Base-by-base conservation (phyloP, 257 asterid genomes). In the Scutellaria galericulata region DNA sequence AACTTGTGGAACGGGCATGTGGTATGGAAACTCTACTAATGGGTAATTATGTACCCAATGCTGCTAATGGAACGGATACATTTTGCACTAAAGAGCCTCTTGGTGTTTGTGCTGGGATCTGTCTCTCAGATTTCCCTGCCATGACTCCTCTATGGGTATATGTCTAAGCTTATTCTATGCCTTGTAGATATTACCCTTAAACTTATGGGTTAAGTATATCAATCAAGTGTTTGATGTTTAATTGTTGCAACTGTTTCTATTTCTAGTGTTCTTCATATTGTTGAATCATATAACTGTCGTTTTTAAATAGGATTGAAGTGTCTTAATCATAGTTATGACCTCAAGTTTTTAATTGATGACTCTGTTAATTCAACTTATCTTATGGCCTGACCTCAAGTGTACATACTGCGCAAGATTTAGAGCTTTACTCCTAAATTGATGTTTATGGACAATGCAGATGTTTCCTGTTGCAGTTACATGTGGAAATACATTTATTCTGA, bases 71-170 rank as follows among this genome's bases (percentile, higher is more conserved):
- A 75, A 74, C 78, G 11, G 87, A 83, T 75, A 78, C 82, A 13
- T 75, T 63, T 57, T 80, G 83, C 65, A 61, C 77, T 9, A 68
- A 83, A 76, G 87, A 83, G 66, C 87, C 87, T 46, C 79, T 83
- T 80, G 87, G 85, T 75, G 87, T 83, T 27, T 83, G 85, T 83
- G 85, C 85, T 75, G 87, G 87, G 58, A 80, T 83, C 60, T 80
- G 85, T 72, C 79, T 76, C 52, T 64, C 73, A 5, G 76, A 69
- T 66, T 64, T 72, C 52, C 83, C 85, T 6, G 60, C 85, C 41
- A 72, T 78, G 82, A 69, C 75, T 73, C 83, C 83, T 51, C 53
- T 83, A 37, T 83, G 85, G 85, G 87, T 83, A 78, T 83, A 78
- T 56, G 81, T 59, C 24, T 5, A 54, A 50, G 40, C 50, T 20